Evolutionary conservation across 1,284 basidiomycete species (phyloP).

Genomic region (Heterobasidion irregulare): DNA sequence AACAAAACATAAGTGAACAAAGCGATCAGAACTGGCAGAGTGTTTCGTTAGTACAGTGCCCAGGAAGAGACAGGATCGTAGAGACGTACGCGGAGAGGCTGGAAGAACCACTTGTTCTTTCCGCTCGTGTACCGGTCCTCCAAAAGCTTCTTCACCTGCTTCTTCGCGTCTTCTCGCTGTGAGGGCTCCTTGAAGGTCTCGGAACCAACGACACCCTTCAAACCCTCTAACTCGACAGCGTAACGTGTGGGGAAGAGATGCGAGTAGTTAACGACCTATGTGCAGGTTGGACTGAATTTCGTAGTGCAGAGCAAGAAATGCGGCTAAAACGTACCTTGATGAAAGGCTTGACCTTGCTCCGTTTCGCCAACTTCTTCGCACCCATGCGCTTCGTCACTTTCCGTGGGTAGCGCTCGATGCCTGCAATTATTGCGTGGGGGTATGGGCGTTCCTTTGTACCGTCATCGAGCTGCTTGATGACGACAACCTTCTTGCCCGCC

Average conservation of each 20-base stretch:
- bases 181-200: slow-evolving; percentile 96
- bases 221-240: slow-evolving; percentile 85
- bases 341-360: slow-evolving; percentile 97
- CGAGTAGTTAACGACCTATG: slow-evolving; percentile 86
- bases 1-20: not conserved
- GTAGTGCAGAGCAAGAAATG: not conserved
- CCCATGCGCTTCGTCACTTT: slow-evolving; percentile 97
- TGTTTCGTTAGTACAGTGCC: not conserved
- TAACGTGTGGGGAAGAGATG: slow-evolving; percentile 98
- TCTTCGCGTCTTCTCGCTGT: slow-evolving; percentile 90
- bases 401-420: slow-evolving; percentile 91
- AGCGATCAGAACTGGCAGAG: slow-evolving; percentile 11
- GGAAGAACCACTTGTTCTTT: slow-evolving; percentile 96
- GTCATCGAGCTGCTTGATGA: slow-evolving; percentile 85
- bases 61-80: not conserved
- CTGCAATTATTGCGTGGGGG: slow-evolving; percentile 94
- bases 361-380: slow-evolving; percentile 83
- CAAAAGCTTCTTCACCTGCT: slow-evolving; percentile 90
- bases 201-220: slow-evolving; percentile 76
- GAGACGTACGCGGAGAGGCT: slow-evolving; percentile 60
- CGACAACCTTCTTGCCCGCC: slow-evolving; percentile 89
- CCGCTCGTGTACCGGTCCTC: slow-evolving; percentile 89
- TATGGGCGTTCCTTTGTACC: slow-evolving; percentile 87
- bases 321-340: slow-evolving; percentile 71
- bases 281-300: not conserved